These are phyloP conservation scores for Corynascus novoguineensis DNA, from an alignment of 495 filamentous ascomycete species.

Conservation along the genomic window DNA sequence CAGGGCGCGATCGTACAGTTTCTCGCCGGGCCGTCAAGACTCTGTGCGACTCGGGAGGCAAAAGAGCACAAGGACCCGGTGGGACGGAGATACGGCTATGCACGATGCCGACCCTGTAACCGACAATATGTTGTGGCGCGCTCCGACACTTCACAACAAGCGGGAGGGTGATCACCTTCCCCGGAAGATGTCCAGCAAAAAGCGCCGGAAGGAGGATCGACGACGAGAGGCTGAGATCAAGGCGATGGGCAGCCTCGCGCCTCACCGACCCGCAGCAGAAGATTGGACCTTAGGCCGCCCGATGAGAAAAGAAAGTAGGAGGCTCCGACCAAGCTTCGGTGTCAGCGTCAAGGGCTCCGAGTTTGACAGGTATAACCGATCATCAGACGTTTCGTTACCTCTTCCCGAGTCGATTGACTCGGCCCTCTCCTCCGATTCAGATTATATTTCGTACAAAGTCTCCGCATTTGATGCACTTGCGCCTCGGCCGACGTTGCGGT, in stretches of 20 bases:
- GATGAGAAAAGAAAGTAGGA: conserved; percentile 59
- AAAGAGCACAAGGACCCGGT: conserved; percentile 25
- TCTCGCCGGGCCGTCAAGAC: conserved; percentile 49
- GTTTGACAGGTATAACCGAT: conserved; percentile 54
- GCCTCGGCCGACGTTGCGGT: conserved; percentile 73
- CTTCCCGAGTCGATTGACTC: conserved; percentile 67
- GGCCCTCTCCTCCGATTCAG: conserved; percentile 62
- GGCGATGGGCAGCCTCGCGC: conserved; percentile 69
- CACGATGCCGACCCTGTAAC: conserved; percentile 3
- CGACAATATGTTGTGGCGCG: conserved; percentile 44
- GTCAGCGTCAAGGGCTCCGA: conserved; percentile 32
- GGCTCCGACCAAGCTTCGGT: conserved; percentile 48
- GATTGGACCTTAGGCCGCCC: conserved; percentile 44
- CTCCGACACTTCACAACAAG: conserved; percentile 64
- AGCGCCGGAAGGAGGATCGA: conserved; percentile 62
- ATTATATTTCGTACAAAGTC: conserved; percentile 67
- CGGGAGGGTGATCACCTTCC: conserved; percentile 51
- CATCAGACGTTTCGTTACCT: conserved; percentile 70
- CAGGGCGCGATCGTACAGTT: conserved; percentile 46
- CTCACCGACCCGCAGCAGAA: conserved; percentile 53
- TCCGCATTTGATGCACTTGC: conserved; percentile 67
- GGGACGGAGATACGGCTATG: conserved; percentile 25
- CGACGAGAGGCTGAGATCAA: conserved; percentile 79
- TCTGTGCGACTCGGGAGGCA: conserved; percentile 34
- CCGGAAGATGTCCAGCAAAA: conserved; percentile 70